Conservation (phyloP, 768 basidiomycete species). For the Nidula microcarpa region DNA sequence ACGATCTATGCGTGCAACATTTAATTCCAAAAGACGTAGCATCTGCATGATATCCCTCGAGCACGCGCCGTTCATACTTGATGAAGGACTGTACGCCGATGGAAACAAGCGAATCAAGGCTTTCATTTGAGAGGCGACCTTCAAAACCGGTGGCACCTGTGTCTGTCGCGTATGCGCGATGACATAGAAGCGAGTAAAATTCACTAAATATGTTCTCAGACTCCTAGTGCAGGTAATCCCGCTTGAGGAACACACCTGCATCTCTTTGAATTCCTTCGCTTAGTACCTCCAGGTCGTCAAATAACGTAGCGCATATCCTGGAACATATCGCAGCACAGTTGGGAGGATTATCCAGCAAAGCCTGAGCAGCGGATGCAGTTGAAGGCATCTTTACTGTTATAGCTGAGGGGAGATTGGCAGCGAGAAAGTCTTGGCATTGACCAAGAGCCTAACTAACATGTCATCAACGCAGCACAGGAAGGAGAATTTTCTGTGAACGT, state of each 20-base stretch:
- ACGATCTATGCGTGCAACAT: conserved; percentile 56
- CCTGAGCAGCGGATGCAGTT: conserved; percentile 68
- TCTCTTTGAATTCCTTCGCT: conserved; percentile 63
- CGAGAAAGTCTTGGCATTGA: conserved; percentile 68
- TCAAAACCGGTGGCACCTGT: conserved; percentile 9
- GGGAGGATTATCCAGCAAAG: conserved; percentile 34
- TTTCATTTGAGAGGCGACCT: conserved; percentile 28
- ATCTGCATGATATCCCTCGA: background rate
- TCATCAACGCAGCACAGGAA: background rate
- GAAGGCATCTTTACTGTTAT: conserved; percentile 57
- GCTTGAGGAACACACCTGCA: conserved; percentile 28
- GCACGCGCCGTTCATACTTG: background rate
- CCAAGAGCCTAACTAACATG: conserved; percentile 60
- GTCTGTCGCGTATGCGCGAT: conserved; percentile 34
- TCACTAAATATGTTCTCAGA: conserved; percentile 33
- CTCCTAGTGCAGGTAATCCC: too few relatives aligned
- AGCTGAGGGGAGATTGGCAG: conserved; percentile 47
- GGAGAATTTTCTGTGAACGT: background rate
- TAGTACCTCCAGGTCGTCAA: conserved; percentile 60
- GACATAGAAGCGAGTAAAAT: conserved; percentile 70
- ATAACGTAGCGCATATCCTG: conserved; percentile 53
- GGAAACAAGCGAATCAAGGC: conserved; percentile 4
- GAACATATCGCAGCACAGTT: conserved; percentile 77
- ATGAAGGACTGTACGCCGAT: conserved; percentile 4
- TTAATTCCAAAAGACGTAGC: conserved; percentile 34